These are phyloP conservation scores for Saksenaea oblongispora DNA, from an alignment of 371 early-diverging fungal species.

Conservation along the genomic window DNA sequence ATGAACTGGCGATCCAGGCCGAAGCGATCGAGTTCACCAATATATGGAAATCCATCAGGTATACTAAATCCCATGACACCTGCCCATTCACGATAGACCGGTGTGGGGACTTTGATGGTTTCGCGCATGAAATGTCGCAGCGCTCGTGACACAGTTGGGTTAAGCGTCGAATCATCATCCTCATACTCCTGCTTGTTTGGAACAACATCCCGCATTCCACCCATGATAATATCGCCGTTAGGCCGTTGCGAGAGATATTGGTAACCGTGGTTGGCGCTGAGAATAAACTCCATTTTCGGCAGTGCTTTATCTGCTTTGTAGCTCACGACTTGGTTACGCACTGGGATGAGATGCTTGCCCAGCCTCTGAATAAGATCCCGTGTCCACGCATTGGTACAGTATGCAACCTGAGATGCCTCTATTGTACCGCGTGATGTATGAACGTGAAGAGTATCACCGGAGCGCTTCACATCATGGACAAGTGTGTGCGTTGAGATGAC, in stretches of 20 bases:
- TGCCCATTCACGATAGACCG: slow-evolving; percentile 19
- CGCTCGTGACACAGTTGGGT: slow-evolving; percentile 30
- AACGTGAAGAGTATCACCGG: slow-evolving; percentile 6
- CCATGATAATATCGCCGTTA: slow-evolving; percentile 50
- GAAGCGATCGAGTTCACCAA: slow-evolving; percentile 30
- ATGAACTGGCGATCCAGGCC: slow-evolving; percentile 30
- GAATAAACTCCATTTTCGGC: slow-evolving; percentile 26
- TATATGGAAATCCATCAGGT: slow-evolving; percentile 41
- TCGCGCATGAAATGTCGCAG: slow-evolving; percentile 31
- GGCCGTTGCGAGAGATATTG: slow-evolving; percentile 51
- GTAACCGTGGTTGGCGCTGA: slow-evolving; percentile 46
- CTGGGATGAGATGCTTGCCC: slow-evolving; percentile 30
- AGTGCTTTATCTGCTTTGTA: slow-evolving; percentile 17
- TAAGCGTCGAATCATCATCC: slow-evolving; percentile 37
- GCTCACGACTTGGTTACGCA: slow-evolving; percentile 55
- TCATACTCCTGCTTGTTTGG: slow-evolving; percentile 33
- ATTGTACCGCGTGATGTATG: slow-evolving; percentile 29
- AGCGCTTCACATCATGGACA: slow-evolving; percentile 11
- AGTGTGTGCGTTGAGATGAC: slow-evolving; percentile 19
- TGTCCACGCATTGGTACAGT: slow-evolving; percentile 56
- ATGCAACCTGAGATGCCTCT: slow-evolving; percentile 35
- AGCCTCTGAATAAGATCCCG: slow-evolving; percentile 20
- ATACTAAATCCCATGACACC: slow-evolving; percentile 54
- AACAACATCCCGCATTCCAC: slow-evolving; percentile 51
- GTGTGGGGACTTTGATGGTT: slow-evolving; percentile 2